Conservation (phyloP, 2,329 filamentous ascomycete species). For the Chalara sp. region DNA sequence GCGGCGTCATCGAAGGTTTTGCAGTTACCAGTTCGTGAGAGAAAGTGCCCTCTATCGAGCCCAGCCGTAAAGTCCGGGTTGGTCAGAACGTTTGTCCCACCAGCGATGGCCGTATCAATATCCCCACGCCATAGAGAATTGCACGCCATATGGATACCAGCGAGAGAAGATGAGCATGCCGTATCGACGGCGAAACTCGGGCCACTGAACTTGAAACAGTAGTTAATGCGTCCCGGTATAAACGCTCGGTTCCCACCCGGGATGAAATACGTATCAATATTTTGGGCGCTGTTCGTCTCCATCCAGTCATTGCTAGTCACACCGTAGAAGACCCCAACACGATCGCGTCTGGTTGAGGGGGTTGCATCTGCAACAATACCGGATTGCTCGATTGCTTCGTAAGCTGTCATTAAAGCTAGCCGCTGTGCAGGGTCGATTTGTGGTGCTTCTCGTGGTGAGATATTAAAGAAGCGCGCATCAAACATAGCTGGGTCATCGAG, state of each 20-base stretch:
- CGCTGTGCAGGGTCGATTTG: conserved; percentile 76
- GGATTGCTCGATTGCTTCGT: conserved; percentile 72
- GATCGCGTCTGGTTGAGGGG: conserved; percentile 31
- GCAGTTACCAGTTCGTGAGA: conserved; percentile 24
- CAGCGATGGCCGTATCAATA: conserved; percentile 34
- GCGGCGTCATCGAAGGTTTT: conserved; percentile 28
- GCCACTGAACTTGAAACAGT: conserved; percentile 35
- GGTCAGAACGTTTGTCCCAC: conserved; percentile 29
- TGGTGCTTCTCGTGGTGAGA: conserved; percentile 71
- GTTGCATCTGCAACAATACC: conserved; percentile 48
- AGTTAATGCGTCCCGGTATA: conserved; percentile 26
- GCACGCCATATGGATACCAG: conserved; percentile 46
- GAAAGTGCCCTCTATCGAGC: conserved; percentile 36
- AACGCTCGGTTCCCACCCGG: conserved; percentile 21
- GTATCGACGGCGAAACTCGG: conserved; percentile 53
- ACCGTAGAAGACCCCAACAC: conserved; percentile 9
- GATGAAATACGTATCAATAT: conserved; percentile 19
- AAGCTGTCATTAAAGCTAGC: conserved; percentile 66
- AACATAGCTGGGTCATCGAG: conserved; percentile 66
- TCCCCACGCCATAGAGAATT: conserved; percentile 42
- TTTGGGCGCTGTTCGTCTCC: conserved; percentile 7
- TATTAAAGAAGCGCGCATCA: conserved; percentile 75
- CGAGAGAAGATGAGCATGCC: conserved; percentile 49
- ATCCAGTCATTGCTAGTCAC: conserved; percentile 9
- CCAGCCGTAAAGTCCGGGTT: conserved; percentile 14